Evolutionary conservation across 352 stramenopile genomes (phyloP).

Genomic region (Pythium coloratum): DNA sequence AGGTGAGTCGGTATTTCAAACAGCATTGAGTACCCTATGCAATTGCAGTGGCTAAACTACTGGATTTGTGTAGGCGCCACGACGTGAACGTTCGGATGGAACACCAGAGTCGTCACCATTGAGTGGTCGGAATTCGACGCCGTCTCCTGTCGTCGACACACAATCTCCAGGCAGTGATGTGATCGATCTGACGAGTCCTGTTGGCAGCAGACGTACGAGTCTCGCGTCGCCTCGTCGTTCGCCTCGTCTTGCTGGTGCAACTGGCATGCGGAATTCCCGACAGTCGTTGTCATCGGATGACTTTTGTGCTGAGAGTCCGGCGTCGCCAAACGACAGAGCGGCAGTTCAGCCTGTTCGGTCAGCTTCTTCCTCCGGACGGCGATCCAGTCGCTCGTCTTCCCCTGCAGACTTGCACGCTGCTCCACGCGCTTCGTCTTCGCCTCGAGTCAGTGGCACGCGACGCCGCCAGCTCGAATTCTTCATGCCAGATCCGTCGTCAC

Average conservation of each 20-base stretch:
- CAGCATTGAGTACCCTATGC: too few relatives aligned
- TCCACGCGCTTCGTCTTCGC: constrained; percentile 4
- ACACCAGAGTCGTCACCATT: background rate
- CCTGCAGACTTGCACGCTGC: background rate
- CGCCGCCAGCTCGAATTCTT: constrained; percentile 45
- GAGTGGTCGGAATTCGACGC: background rate
- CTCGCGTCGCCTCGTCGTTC: constrained; percentile 6
- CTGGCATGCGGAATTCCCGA: constrained; percentile 4
- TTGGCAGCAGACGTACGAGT: constrained; percentile 14
- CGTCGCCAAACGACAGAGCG: constrained; percentile 26
- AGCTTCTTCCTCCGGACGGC: background rate
- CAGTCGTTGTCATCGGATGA: constrained; percentile 34
- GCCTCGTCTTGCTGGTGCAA: background rate
- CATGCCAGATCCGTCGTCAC: constrained; percentile 17
- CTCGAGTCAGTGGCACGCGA: constrained; percentile 9
- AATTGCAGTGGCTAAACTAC: background rate
- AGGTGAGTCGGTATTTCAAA: constrained; percentile 3
- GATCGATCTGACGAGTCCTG: constrained; percentile 66
- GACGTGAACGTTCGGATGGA: background rate
- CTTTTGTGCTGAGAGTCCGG: constrained; percentile 58
- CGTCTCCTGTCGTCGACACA: background rate
- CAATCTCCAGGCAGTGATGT: constrained; percentile 26
- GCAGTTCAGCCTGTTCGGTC: background rate
- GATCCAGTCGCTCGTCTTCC: background rate
- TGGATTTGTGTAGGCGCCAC: background rate